These are phyloP conservation scores for Diplodia seriata DNA, from an alignment of 2,329 filamentous ascomycete genomes.

Conservation along the genomic window DNA sequence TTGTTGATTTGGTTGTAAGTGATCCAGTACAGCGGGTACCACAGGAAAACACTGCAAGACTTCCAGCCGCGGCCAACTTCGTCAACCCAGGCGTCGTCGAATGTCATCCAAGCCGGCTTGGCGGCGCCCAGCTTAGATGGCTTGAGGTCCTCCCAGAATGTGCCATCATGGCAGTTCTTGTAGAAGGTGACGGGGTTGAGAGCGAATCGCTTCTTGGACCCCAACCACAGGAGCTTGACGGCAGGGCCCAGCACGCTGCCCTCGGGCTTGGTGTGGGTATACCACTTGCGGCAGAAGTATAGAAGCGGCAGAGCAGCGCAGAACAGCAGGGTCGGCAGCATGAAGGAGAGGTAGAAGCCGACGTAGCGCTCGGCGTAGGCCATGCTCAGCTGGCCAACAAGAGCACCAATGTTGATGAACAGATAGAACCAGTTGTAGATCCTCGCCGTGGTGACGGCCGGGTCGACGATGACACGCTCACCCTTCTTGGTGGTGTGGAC, in stretches of 20 bases:
- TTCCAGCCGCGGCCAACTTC: slow-evolving; percentile 70
- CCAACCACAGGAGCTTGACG: slow-evolving; percentile 63
- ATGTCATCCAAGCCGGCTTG: slow-evolving; percentile 75
- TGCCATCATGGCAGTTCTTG: slow-evolving; percentile 61
- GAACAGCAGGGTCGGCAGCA: slow-evolving; percentile 72
- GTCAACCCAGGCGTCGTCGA: slow-evolving; percentile 83
- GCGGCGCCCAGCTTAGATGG: slow-evolving; percentile 65
- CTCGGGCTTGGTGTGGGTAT: slow-evolving; percentile 66
- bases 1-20: slow-evolving; percentile 72
- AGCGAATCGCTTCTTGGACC: slow-evolving; percentile 65
- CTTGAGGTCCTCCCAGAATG: slow-evolving; percentile 70
- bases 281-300: slow-evolving; percentile 64
- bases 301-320: slow-evolving; percentile 66
- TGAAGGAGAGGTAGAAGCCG: slow-evolving; percentile 75
- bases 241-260: slow-evolving; percentile 74
- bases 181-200: slow-evolving; percentile 64
- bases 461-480: slow-evolving; percentile 70
- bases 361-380: slow-evolving; percentile 56
- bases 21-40: slow-evolving; percentile 73
- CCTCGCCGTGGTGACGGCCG: slow-evolving; percentile 68
- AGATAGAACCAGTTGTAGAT: slow-evolving; percentile 66
- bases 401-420: slow-evolving; percentile 49
- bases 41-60: slow-evolving; percentile 56
- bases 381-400: slow-evolving; percentile 48
- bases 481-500: slow-evolving; percentile 57